These are phyloP conservation scores for Neoarthrinium moseri DNA, from an alignment of 2,329 filamentous ascomycete species.

Conservation along the genomic window DNA sequence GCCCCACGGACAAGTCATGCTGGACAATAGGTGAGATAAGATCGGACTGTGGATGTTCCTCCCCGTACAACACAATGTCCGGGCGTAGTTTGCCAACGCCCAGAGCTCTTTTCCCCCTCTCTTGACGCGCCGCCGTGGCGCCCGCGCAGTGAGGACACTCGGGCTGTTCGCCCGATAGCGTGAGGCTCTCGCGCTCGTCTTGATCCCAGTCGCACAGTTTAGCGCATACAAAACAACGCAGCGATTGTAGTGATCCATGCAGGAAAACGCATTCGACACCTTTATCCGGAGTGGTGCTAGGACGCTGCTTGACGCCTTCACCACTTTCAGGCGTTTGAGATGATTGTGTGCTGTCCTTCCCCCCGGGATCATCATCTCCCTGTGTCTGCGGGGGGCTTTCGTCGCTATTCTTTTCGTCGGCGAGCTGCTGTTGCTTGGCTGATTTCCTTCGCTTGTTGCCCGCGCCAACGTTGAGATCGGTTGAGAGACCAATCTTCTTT, in stretches of 20 bases:
- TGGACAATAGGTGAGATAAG: conserved; percentile 67
- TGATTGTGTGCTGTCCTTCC: conserved; percentile 16
- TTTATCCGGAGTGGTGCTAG: conserved; percentile 26
- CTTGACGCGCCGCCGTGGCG: conserved; percentile 60
- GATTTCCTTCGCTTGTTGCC: conserved; percentile 56
- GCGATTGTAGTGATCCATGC: conserved; percentile 64
- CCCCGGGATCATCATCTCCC: conserved; percentile 12
- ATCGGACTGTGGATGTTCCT: conserved; percentile 69
- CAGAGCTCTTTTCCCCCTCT: conserved; percentile 64
- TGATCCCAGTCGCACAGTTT: conserved; percentile 61
- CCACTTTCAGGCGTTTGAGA: conserved; percentile 16
- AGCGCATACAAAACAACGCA: conserved; percentile 64
- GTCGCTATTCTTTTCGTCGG: conserved; percentile 24
- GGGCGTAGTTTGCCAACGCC: conserved; percentile 68
- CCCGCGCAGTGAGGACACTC: conserved; percentile 65
- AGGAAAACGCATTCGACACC: conserved; percentile 68
- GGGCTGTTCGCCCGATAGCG: conserved; percentile 63
- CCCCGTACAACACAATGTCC: conserved; percentile 73
- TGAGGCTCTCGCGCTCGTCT: conserved; percentile 51
- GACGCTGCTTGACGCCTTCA: conserved; percentile 15
- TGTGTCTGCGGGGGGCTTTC: conserved; percentile 23
- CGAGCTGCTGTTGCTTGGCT: conserved; percentile 26
- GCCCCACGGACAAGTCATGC: conserved; percentile 62
- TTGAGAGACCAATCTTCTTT: conserved; percentile 66
- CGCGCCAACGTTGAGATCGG: conserved; percentile 59